Evolutionary conservation across 331 rosid species (phyloP), one percentile per base, ranked within the genome.

Genomic region (Malus hybrid): DNA sequence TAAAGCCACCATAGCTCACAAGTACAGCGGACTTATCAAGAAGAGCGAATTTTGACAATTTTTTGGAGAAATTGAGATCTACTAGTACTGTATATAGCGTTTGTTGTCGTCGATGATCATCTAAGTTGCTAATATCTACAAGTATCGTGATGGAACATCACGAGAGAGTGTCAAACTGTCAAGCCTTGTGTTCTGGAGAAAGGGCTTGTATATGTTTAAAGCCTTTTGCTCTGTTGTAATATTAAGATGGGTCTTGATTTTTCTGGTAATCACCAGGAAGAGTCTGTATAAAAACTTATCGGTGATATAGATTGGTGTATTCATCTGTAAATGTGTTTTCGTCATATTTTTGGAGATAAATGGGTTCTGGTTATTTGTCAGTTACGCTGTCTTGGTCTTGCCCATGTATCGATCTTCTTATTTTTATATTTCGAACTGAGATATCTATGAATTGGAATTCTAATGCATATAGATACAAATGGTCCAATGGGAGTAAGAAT

Each of bases 141-240:
- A 86, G 77, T 78, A 84, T 85, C 27, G 78, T 87, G 72, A 81
- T 69, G 50, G 70, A 87, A 75, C 52, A 70, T 77, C 67, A 63
- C 39, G 46, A 79, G 64, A 79, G 83, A 52, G 44, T 63, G 67
- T 63, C 39, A 6, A 10, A 13, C 65, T 67, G 74, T 6, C 83
- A 86, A 79, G 73, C 84, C 86, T 82, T 80, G 73, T 83, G 79
- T 80, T 82, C 78, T 76, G 65, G 80, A 80, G 83, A 31, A 72
- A 69, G 78, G 82, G 87, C 79, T 84, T 84, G 81, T 60, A 70
- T 34, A 32, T 85, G 86, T 77, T 81, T 67, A 75, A 69, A 29
- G 86, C 62, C 80, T 67, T 16, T 52, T 19, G 82, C 74, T 78
- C 79, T 76, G 71, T 79, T 89, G 90, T 86, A 86, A 82, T 77